Evolutionary conservation across 805 yeast species (phyloP).

Genomic region (Naumovozyma dairenensis): DNA sequence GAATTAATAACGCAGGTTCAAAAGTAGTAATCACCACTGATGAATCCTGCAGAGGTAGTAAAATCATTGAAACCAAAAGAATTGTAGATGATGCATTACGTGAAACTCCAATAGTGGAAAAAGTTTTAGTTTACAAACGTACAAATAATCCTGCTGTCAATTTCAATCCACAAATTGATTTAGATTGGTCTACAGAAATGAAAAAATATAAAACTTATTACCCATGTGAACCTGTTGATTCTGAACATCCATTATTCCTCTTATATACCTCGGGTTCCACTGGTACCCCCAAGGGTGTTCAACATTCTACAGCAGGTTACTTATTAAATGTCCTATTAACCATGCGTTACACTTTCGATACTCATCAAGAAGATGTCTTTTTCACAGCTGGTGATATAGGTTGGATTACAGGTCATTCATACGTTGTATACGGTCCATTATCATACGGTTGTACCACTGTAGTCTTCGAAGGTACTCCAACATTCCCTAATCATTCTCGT

Average conservation of each 20-base stretch:
- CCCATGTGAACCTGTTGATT: conserved; percentile 64
- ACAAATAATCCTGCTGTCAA: conserved; percentile 45
- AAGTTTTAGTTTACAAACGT: conserved; percentile 65
- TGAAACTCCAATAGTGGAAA: conserved; percentile 54
- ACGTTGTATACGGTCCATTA: conserved; percentile 75
- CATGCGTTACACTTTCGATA: conserved; percentile 67
- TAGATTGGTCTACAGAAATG: conserved; percentile 68
- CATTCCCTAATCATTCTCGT: conserved; percentile 71
- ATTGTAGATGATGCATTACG: conserved; percentile 73
- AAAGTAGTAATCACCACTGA: conserved; percentile 70
- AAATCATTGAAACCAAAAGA: conserved; percentile 68
- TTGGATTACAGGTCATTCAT: conserved; percentile 86
- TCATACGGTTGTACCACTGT: conserved; percentile 67
- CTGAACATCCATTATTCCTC: conserved; percentile 78
- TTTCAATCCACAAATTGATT: conserved; percentile 50
- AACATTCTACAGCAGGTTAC: conserved; percentile 74
- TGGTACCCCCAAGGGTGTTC: conserved; percentile 83
- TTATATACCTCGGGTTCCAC: conserved; percentile 82
- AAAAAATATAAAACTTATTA: conserved; percentile 55
- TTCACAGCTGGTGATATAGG: conserved; percentile 89
- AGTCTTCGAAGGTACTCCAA: conserved; percentile 82
- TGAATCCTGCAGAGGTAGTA: conserved; percentile 78
- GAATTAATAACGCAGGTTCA: conserved; percentile 63
- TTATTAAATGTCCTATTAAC: conserved; percentile 64
- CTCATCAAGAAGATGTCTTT: conserved; percentile 61